Evolutionary conservation across 164 flowering plant genomes (phyloP).

Genomic region (Annona cherimola): DNA sequence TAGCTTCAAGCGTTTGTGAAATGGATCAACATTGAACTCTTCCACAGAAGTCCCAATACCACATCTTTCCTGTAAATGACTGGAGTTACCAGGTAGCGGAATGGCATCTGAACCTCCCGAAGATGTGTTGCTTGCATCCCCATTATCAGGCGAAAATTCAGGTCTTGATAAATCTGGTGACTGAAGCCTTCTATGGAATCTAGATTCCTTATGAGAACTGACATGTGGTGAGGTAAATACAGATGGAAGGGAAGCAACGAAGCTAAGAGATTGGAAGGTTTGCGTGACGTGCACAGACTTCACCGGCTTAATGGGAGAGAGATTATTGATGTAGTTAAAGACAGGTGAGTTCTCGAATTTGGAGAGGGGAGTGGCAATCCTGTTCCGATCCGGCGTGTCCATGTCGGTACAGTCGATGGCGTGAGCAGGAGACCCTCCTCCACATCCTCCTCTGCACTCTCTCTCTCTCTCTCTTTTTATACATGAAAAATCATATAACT

Average conservation of each 20-base stretch:
- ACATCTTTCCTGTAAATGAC: conserved; percentile 28
- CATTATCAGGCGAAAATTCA: conserved; percentile 36
- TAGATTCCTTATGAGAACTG: conserved; percentile 49
- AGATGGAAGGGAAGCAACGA: conserved; percentile 67
- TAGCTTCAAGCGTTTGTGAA: conserved; percentile 27
- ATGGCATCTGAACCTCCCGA: conserved; percentile 22
- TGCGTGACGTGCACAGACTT: conserved; percentile 62
- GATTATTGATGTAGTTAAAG: conserved; percentile 75
- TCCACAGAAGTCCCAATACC: conserved; percentile 21
- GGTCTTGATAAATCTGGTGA: conserved; percentile 43
- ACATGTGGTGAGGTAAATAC: conserved; percentile 89
- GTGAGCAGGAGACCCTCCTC: no score
- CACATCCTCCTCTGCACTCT: no score
- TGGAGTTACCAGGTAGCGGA: conserved; percentile 23
- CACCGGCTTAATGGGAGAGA: conserved; percentile 87
- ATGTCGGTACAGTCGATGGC: no score
- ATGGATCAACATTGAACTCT: conserved; percentile 29
- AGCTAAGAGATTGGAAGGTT: conserved; percentile 61
- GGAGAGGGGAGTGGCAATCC: no score
- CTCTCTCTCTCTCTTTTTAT: no score
- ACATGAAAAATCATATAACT: no score
- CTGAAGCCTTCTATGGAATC: conserved; percentile 54
- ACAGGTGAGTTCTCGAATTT: conserved; percentile 96
- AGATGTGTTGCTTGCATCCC: conserved; percentile 19
- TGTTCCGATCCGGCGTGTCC: no score